Evolutionary conservation across 106 monocot genomes (phyloP).

Genomic region (Agapanthus africanus): DNA sequence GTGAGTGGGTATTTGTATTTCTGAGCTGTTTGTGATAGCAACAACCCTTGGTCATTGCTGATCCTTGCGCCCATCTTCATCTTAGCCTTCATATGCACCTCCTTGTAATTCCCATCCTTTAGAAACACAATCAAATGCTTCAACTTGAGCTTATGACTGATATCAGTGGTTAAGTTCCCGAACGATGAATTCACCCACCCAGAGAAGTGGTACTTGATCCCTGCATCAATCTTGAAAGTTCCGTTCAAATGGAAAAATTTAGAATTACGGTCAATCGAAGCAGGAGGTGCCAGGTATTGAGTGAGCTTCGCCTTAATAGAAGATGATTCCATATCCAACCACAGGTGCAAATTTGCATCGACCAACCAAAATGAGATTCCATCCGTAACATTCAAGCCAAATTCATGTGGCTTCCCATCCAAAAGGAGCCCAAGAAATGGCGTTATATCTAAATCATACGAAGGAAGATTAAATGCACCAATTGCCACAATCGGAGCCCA

Average conservation of each 20-base stretch:
- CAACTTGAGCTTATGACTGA: constrained; percentile 32
- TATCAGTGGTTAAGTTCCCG: constrained; percentile 54
- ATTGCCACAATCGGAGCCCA: constrained; percentile 64
- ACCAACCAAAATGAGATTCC: constrained; percentile 59
- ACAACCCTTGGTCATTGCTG: constrained; percentile 1
- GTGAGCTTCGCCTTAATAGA: constrained; percentile 21
- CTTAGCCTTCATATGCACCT: constrained; percentile 35
- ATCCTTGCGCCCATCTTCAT: constrained; percentile 15
- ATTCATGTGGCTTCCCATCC: constrained; percentile 36
- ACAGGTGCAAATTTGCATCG: constrained; percentile 69
- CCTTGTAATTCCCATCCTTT: constrained; percentile 36
- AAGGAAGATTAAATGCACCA: constrained; percentile 64
- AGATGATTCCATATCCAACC: constrained; percentile 35
- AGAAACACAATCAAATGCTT: constrained; percentile 28
- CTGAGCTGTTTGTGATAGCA: constrained; percentile 4
- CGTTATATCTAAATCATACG: constrained; percentile 53
- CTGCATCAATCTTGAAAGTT: constrained; percentile 39
- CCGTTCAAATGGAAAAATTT: constrained; percentile 29
- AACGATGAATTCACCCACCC: constrained; percentile 73
- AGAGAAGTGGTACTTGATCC: constrained; percentile 22
- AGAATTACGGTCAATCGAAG: constrained; percentile 16
- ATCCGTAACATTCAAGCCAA: constrained; percentile 46
- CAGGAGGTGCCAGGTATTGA: constrained; percentile 21
- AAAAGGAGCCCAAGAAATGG: constrained; percentile 64
- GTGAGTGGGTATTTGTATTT: constrained; percentile 38